These are phyloP conservation scores for Sedum album DNA, from an alignment of 164 flowering plant genomes.

Conservation along the genomic window DNA sequence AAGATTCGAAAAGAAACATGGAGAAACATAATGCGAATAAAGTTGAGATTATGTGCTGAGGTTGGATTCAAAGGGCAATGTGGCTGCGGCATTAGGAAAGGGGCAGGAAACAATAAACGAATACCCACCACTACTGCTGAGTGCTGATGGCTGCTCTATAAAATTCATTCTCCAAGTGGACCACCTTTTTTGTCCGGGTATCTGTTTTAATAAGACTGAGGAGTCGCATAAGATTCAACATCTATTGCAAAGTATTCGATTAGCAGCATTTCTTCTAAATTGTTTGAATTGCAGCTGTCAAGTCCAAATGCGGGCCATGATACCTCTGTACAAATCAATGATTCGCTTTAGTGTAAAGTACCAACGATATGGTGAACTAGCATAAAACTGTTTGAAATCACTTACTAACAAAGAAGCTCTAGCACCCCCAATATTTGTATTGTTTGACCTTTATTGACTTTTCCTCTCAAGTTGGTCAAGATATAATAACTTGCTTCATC, in stretches of 20 bases:
- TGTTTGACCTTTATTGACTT: no score
- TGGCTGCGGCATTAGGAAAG: not conserved
- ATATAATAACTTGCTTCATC: not conserved
- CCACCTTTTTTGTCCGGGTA: not conserved
- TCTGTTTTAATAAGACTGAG: not conserved
- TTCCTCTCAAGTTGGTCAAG: no score
- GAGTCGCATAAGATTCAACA: not conserved
- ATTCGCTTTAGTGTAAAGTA: not conserved
- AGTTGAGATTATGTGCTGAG: not conserved
- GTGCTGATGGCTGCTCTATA: not conserved
- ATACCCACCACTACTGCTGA: no score
- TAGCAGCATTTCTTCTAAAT: no score
- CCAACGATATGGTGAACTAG: no score
- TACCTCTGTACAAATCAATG: not conserved
- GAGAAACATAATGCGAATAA: not conserved
- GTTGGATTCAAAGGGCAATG: not conserved
- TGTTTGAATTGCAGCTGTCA: not conserved
- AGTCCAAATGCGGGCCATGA: not conserved
- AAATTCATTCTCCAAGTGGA: not conserved
- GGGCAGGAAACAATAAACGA: not conserved
- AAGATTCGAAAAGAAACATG: not conserved
- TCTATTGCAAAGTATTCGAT: not conserved
- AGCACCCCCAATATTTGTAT: no score
- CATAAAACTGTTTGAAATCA: no score
- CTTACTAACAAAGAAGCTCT: no score